Base-by-base conservation (phyloP, 345 rosid species). In the Populus tremula region DNA sequence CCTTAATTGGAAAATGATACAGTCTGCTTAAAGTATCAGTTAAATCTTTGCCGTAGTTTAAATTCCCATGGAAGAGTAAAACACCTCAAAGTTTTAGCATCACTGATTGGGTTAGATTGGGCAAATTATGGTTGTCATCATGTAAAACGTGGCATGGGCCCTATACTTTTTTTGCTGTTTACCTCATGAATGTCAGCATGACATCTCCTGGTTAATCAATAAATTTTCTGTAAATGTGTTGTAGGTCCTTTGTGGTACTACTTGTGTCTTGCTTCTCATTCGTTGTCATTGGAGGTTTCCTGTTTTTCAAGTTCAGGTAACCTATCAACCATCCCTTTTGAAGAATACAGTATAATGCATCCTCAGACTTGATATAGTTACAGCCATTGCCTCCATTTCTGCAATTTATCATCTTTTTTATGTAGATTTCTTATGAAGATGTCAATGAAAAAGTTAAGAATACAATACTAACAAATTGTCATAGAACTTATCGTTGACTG, bases 261-360 rank as follows among this genome's bases (percentile, higher is more conserved):
- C 87, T 93, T 47, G 74, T 78, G 36, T 93, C 93, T 74, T 95
- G 99, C 87, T 77, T 90, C 88, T 90, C 98, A 3, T 95, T 93
- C 85, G 91, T 95, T 75, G 17, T 89, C 66, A 91, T 93, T 54
- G 99, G 99, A 29, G 99, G 98, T 78, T 79, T 91, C 75, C 84
- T 93, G 18, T 90, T 95, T 88, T 93, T 85, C 86, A 88, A 87
- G 81, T 84, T 88, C 82, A 88, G 99, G 99, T 95, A 87, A 88
- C 62, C 70, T 79, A 27, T 43, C 36, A 69, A 70, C 20, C 79
- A 9, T 64, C 16, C 59, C 53, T 67, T 45, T 73, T 71, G 66
- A 61, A 64, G n/a, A 67, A 53, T 21, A 54, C 27, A 39, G 70
- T 59, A 70, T 17, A 53, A 72, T 20, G 59, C 43, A 16, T 33